Conservation (phyloP, 352 stramenopile genomes). For the Thalassiosira exigua region DNA sequence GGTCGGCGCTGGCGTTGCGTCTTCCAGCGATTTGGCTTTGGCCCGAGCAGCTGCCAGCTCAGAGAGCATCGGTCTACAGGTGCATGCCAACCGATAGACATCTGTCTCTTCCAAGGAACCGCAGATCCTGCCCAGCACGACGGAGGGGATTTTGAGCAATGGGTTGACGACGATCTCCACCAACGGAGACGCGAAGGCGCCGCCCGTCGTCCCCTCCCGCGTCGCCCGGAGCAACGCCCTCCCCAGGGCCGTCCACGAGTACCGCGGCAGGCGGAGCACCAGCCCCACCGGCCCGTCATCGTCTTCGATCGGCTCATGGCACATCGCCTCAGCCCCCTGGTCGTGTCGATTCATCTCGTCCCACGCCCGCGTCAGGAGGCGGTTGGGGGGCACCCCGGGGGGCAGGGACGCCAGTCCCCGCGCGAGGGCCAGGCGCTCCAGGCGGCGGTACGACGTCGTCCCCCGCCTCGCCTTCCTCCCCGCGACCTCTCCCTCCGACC, state of each 20-base stretch:
- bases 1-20: background rate
- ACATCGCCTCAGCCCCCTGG: constrained; percentile 5
- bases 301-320: background rate
- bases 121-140: constrained; percentile 65
- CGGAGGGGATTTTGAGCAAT: constrained; percentile 65
- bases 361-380: constrained; percentile 64
- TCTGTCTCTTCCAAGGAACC: constrained; percentile 62
- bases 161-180: constrained; percentile 68
- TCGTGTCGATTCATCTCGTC: constrained; percentile 67
- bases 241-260: constrained; percentile 80
- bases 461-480: too few species aligned
- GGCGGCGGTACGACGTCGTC: constrained; percentile 6
- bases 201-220: constrained; percentile 58
- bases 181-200: constrained; percentile 73
- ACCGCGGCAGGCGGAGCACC: constrained; percentile 70
- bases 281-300: constrained; percentile 24
- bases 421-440: constrained; percentile 81
- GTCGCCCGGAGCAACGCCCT: constrained; percentile 70
- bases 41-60: constrained; percentile 59
- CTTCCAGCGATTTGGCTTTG: too few species aligned
- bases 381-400: constrained; percentile 71
- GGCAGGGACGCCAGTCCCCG: constrained; percentile 58
- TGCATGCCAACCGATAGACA: constrained; percentile 71
- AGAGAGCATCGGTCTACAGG: constrained; percentile 68
- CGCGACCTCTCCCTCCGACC: background rate